A percentile compares a stretch with the other conserved stretches of the same genome.
Evolutionary conservation across 371 early-diverging fungal species (phyloP).

Genomic region (Smittium culicis): DNA sequence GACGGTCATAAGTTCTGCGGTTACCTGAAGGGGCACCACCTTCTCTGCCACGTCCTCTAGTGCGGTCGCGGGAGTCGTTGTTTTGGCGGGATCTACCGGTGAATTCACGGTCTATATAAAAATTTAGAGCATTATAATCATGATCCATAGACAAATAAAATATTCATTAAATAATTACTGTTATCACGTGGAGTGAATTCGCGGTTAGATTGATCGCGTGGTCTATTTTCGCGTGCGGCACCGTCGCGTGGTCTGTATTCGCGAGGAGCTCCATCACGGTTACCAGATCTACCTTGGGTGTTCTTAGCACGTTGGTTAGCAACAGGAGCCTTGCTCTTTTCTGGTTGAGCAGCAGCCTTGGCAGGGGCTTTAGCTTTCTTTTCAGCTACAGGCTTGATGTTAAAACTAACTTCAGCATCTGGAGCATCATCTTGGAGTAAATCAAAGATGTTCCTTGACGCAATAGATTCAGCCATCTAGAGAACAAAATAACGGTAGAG

Average conservation of each 20-base stretch:
- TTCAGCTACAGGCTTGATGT: constrained; percentile 10
- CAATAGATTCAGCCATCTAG: constrained; percentile 15
- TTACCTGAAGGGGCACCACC: constrained; percentile 12
- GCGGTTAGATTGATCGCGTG: too few species aligned
- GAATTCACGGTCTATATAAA: constrained; percentile 3
- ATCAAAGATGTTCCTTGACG: constrained; percentile 23
- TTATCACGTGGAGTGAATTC: too few species aligned
- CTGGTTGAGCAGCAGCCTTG: constrained; percentile 13
- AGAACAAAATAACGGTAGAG: too few species aligned
- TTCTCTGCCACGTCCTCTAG: constrained; percentile 20
- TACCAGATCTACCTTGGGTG: not conserved
- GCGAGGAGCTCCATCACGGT: not conserved
- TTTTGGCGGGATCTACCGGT: not conserved
- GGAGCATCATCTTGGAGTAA: constrained; percentile 21
- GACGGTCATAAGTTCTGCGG: constrained; percentile 28
- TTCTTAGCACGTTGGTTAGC: not conserved
- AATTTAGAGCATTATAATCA: not conserved
- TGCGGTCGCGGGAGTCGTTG: not conserved
- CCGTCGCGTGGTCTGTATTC: not conserved
- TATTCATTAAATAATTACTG: too few species aligned
- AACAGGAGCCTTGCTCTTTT: constrained; percentile 4
- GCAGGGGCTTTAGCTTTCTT: constrained; percentile 16
- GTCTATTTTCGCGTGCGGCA: constrained; percentile 2
- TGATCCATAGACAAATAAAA: too few species aligned
- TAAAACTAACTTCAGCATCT: constrained; percentile 13